phyloP scores from a whole-genome alignment of 2,329 filamentous ascomycete species.

The Beauveria sp. region DNA sequence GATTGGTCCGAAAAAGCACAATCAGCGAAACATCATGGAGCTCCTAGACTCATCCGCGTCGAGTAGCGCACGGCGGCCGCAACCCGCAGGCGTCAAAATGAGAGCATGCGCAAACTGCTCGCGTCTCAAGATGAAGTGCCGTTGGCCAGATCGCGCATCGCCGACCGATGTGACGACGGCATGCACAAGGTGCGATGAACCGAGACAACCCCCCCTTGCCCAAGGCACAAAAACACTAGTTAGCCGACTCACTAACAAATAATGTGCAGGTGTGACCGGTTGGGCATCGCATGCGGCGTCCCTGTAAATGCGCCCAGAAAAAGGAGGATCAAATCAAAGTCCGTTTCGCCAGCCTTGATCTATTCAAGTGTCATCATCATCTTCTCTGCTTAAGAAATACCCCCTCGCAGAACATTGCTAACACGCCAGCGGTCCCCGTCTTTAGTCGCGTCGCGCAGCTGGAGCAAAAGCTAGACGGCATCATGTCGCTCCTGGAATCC shows the following conservation, averaged over 20 bases:
- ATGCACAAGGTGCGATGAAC: neutral
- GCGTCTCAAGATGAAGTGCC: conserved; percentile 7
- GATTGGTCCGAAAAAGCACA: no score
- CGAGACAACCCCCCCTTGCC: neutral
- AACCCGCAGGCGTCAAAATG: neutral
- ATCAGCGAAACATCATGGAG: neutral
- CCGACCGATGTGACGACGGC: neutral
- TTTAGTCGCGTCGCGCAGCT: conserved; percentile 22
- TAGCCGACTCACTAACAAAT: neutral
- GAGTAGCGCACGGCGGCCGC: neutral
- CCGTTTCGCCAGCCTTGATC: neutral
- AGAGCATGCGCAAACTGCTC: conserved; percentile 2
- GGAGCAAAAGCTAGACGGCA: conserved; percentile 23
- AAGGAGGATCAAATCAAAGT: conserved; percentile 20
- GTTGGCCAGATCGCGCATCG: neutral
- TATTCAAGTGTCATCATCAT: no score
- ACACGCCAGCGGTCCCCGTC: no score
- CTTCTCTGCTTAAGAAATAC: no score
- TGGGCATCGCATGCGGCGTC: conserved; percentile 17
- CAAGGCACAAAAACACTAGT: neutral
- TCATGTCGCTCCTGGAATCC: conserved; percentile 20
- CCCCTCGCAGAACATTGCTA: no score
- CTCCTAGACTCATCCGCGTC: neutral
- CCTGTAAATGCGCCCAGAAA: conserved; percentile 18
- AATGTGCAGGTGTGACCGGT: conserved; percentile 16